Percentiles rank a stretch among this genome's conserved stretches.
These are phyloP conservation scores for Termitomyces sp. DNA, from an alignment of 768 basidiomycete species.

Conservation along the genomic window DNA sequence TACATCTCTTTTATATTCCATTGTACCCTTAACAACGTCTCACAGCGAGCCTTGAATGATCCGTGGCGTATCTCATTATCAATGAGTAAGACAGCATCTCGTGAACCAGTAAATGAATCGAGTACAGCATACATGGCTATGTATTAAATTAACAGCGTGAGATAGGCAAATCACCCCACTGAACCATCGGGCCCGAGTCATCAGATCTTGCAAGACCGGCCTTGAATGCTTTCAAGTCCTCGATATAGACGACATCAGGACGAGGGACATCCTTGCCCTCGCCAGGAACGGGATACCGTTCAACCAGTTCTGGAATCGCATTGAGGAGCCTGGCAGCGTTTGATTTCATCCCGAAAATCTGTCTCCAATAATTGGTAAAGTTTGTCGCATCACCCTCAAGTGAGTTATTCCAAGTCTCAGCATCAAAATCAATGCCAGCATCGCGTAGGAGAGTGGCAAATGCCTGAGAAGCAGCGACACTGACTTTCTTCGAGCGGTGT, in stretches of 20 bases:
- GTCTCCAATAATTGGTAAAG: conserved; percentile 63
- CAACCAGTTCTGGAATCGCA: conserved; percentile 52
- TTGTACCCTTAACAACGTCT: background rate
- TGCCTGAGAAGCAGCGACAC: conserved; percentile 54
- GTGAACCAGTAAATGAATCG: background rate
- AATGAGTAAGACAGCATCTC: background rate
- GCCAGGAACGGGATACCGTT: conserved; percentile 49
- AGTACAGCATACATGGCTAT: background rate
- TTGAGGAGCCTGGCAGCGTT: conserved; percentile 42
- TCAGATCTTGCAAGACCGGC: conserved; percentile 47
- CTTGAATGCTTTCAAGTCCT: conserved; percentile 66
- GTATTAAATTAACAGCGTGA: conserved; percentile 41
- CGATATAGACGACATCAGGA: conserved; percentile 52
- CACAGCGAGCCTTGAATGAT: background rate
- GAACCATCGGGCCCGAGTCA: conserved; percentile 61
- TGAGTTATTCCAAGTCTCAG: conserved; percentile 45
- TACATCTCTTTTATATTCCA: background rate
- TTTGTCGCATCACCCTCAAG: conserved; percentile 49
- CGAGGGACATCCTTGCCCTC: conserved; percentile 42
- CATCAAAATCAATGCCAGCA: conserved; percentile 44
- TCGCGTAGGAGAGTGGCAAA: conserved; percentile 51
- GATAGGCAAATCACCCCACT: conserved; percentile 69
- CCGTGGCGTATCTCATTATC: background rate
- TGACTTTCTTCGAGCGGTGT: conserved; percentile 55
- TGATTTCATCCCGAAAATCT: conserved; percentile 34